A percentile compares a stretch with the other conserved stretches of the same genome.
phyloP scores from a whole-genome alignment of 805 yeast genomes.

The Sugiyamaella americana region DNA sequence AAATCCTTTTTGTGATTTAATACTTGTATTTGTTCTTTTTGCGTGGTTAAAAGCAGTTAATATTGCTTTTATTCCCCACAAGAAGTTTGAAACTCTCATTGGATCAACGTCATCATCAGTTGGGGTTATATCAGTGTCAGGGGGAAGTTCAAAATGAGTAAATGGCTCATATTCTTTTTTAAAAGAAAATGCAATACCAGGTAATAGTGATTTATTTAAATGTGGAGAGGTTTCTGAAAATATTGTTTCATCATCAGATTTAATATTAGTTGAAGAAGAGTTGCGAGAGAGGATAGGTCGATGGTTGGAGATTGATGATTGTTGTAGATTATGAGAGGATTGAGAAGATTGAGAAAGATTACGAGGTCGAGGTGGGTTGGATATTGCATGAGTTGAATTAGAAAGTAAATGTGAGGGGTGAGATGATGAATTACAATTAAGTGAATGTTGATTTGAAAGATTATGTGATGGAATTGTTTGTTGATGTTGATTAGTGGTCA shows the following conservation, averaged over 20 bases:
- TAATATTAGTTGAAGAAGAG: background rate
- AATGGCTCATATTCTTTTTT: background rate
- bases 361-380: too few relatives aligned
- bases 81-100: conserved; percentile 13
- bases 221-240: background rate
- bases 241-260: background rate
- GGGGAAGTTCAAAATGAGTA: background rate
- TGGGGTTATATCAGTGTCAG: background rate
- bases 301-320: too few relatives aligned
- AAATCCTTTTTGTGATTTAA: conserved; percentile 1
- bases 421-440: background rate
- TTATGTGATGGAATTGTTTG: background rate
- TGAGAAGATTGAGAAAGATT: background rate
- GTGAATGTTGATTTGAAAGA: background rate
- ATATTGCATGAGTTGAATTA: too few relatives aligned
- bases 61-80: conserved; percentile 20
- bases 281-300: too few relatives aligned
- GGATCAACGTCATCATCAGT: conserved; percentile 9
- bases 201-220: background rate
- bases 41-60: conserved; percentile 18
- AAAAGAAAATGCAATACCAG: background rate
- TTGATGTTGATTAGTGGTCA: background rate
- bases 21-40: conserved; percentile 6
- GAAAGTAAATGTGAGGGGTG: too few relatives aligned
- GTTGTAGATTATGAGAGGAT: background rate